Conservation (phyloP, 805 yeast genomes). For the Jamesozyma spencerorum region DNA sequence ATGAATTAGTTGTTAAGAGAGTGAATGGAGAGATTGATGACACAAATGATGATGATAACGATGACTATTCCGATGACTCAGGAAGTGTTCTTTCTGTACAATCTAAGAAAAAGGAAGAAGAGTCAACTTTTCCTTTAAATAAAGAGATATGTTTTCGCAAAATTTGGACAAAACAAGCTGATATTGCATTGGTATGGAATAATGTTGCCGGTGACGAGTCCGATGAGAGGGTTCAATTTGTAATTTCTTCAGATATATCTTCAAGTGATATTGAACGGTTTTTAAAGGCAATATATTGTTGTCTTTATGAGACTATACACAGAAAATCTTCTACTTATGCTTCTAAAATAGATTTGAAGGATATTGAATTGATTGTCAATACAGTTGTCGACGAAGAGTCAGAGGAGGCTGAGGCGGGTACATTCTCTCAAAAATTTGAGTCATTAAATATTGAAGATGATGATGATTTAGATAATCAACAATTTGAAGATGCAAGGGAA, state of each 20-base stretch:
- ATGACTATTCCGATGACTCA: slow-evolving; percentile 32
- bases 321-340: slow-evolving; percentile 42
- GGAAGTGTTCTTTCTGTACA: slow-evolving; percentile 27
- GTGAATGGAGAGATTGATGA: slow-evolving; percentile 59
- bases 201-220: slow-evolving; percentile 75
- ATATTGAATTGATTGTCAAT: slow-evolving; percentile 36
- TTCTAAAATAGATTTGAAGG: slow-evolving; percentile 41
- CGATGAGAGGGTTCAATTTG: slow-evolving; percentile 77
- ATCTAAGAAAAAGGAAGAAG: slow-evolving; percentile 40
- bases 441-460: neutral
- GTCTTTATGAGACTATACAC: slow-evolving; percentile 71
- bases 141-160: slow-evolving; percentile 50
- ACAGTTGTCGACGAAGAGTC: slow-evolving; percentile 14
- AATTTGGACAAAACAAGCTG: slow-evolving; percentile 43
- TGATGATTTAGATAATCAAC: slow-evolving; percentile 6
- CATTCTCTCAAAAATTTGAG: neutral
- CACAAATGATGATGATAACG: slow-evolving; percentile 42
- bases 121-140: slow-evolving; percentile 61
- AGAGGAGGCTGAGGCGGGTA: slow-evolving; percentile 8
- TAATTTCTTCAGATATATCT: slow-evolving; percentile 53
- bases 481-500: slow-evolving; percentile 19
- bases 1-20: slow-evolving; percentile 62
- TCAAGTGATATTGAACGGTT: slow-evolving; percentile 48
- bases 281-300: slow-evolving; percentile 49
- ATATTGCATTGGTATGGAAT: slow-evolving; percentile 61